Base-by-base conservation (phyloP, 1,139 yeast species). In the Pichia sp. region DNA sequence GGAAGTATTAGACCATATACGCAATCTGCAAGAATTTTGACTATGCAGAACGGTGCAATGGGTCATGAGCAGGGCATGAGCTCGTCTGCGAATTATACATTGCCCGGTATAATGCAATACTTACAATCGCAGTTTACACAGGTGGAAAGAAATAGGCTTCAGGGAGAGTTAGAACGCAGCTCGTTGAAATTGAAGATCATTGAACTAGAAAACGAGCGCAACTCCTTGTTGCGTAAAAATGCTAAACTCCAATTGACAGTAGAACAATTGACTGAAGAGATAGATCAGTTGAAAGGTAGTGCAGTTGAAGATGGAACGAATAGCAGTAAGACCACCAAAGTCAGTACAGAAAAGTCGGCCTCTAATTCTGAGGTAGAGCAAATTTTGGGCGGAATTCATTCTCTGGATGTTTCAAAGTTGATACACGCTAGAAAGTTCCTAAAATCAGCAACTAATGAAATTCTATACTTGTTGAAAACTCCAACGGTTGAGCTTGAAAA, bases 71-170 rank as follows among this genome's bases (percentile, higher is more conserved):
- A 46, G 30, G 49, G 42, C 42, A 11, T 46, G 42, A 47, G 55
- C 41, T 32, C 44, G 32, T 56, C 59, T 13, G 61, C 65, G 23
- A 52, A 76, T 51, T 81, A 81, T 60, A 81, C 85, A 1, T 71
- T 82, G 30, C 87, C 87, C 0, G 87, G 87, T 1, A 81, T 82
- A n/a, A 81, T 82, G 69, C 81, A 80, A 63, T 82, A 82, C 63
- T 70, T 82, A 53, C 83, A 84, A 38, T 75, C 80, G 8, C 86
- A 82, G 61, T 82, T 81, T 68, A 80, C 86, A 32, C 76, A 78
- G 56, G 73, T 81, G 58, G 87, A 82, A 63, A 69, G 83, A 55
- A 81, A 75, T 67, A 77, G 81, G 63, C 79, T 82, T 66, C 72
- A 79, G 70, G 75, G 79, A 57, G 81, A 79, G 63, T 69, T 82